Base-by-base conservation (phyloP, 257 asterid genomes). In the Lycium ferocissimum region DNA sequence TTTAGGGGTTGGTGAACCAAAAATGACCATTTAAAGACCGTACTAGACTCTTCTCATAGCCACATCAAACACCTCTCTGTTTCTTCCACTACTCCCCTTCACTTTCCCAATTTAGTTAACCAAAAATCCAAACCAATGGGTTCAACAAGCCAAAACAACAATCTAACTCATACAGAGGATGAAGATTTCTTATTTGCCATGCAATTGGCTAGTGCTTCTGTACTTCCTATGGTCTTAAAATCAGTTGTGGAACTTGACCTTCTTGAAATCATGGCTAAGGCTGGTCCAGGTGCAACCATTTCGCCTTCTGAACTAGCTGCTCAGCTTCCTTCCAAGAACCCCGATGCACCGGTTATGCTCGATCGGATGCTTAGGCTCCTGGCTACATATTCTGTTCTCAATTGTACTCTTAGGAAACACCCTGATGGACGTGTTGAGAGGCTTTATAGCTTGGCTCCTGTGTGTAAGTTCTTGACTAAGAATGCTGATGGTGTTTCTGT, bases 361-460 rank as follows among this genome's bases (percentile, higher is more conserved):
- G 97, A 93, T 40, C 85, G 97, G n/a, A 94, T 94, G 49, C 94
- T 94, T 85, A 91, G 98, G 75, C 92, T 94, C 15, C 93, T 94
- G 65, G 89, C 97, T 7, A 86, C 84, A 66, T 90, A 92, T 76
- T 87, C 93, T 2, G 90, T 93, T 40, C 88, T 93, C 18, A 87
- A 89, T 1, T 91, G 97, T 85, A 86, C 87, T 67, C 89, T 91
- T 26, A 85, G 71, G 15, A 82, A 78, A 10, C 86, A 78, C 83
- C 83, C 91, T 3, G 92, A 79, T 65, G 97, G 97, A 40, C 67
- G 84, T 3, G 90, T 89, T 0, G 92, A 91, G 91, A 85, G 96
- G 85, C 88, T 88, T 15, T 93, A 94, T 61, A 90, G 93, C 1
- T 85, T 93, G 54, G 92, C 93, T 1, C 97, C 97, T 9, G 94